phyloP scores from a whole-genome alignment of 345 rosid genomes.

The Hibiscus mutabilis region DNA sequence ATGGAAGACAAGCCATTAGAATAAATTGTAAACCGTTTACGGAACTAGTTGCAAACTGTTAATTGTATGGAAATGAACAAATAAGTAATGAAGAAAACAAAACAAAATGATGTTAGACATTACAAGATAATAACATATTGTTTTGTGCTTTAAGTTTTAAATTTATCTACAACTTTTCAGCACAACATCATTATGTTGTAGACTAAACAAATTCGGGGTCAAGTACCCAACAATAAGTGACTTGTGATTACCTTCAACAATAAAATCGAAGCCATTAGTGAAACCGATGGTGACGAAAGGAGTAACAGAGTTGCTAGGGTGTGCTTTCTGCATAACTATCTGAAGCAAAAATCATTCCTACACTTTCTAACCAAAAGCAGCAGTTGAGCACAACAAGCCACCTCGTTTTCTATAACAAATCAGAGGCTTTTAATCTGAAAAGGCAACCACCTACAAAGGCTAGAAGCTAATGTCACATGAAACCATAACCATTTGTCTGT shows the following conservation, averaged over 20 bases:
- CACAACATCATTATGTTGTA: background rate
- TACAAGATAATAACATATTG: background rate
- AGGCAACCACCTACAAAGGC: background rate
- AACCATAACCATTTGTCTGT: background rate
- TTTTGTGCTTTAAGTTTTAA: background rate
- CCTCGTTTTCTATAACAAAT: background rate
- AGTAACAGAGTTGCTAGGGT: background rate
- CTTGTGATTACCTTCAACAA: background rate
- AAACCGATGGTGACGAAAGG: background rate
- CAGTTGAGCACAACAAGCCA: background rate
- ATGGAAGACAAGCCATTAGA: slow-evolving; percentile 13
- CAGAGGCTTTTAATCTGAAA: background rate
- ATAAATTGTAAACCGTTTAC: slow-evolving; percentile 4
- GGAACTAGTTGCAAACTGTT: background rate
- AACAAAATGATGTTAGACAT: background rate
- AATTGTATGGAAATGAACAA: background rate
- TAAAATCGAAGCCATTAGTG: background rate
- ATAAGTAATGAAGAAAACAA: background rate
- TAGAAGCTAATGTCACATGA: background rate
- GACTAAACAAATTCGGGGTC: background rate
- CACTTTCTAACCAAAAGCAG: background rate
- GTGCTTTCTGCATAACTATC: background rate
- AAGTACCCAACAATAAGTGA: background rate
- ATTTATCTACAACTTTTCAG: background rate
- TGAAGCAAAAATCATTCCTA: background rate